A percentile compares a stretch with the other conserved stretches of the same genome.
Evolutionary conservation across 352 stramenopile genomes (phyloP).

Genomic region (Phytophthora constricta): DNA sequence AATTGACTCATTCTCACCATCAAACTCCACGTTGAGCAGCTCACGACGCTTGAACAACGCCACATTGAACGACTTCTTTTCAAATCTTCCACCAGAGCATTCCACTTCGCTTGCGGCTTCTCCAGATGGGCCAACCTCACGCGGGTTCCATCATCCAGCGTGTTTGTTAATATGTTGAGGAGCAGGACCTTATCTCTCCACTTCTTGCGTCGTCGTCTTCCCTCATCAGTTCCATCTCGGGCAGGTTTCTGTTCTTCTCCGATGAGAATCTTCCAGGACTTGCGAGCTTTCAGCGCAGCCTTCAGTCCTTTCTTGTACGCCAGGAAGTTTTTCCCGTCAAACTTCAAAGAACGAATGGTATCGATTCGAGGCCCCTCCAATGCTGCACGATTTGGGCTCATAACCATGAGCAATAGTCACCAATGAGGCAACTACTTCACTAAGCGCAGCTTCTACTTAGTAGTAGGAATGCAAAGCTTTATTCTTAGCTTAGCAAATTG

Average conservation of each 20-base stretch:
- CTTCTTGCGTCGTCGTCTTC: conserved; percentile 6
- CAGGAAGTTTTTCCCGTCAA: conserved; percentile 22
- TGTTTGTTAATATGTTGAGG: conserved; percentile 23
- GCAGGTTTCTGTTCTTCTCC: conserved; percentile 9
- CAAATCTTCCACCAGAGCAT: conserved; percentile 15
- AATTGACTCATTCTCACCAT: not conserved
- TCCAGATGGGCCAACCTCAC: conserved; percentile 16
- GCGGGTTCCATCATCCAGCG: conserved; percentile 14
- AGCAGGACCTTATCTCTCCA: conserved; percentile 9
- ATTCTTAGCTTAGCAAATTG: not conserved
- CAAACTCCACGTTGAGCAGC: conserved; percentile 9
- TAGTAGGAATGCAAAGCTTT: not conserved
- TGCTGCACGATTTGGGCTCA: conserved; percentile 16
- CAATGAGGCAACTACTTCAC: not conserved
- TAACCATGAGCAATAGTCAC: conserved; percentile 10
- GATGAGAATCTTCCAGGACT: conserved; percentile 23
- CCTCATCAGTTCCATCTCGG: not conserved
- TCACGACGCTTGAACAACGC: conserved; percentile 2
- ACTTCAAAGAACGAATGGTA: conserved; percentile 8
- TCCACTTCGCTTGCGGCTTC: conserved; percentile 18
- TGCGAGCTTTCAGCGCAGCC: conserved; percentile 2
- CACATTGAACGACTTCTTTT: conserved; percentile 25
- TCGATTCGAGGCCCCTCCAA: not conserved
- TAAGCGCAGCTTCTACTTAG: not conserved
- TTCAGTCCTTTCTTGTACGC: conserved; percentile 22